Evolutionary conservation across 305 asterid species (phyloP).

Genomic region (Salvia sclarea): DNA sequence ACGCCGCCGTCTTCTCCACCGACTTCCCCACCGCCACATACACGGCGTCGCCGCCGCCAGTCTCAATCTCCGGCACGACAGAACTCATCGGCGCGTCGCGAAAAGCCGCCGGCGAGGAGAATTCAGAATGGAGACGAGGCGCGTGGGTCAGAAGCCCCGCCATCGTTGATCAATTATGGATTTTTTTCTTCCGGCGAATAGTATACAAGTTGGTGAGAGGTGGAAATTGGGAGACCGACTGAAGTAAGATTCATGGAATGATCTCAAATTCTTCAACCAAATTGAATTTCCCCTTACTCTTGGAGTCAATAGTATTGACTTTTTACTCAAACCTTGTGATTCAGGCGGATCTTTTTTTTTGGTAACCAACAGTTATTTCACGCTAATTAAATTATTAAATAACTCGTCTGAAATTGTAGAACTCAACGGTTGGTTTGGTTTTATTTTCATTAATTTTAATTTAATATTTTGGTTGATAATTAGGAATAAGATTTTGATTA

Average conservation of each 20-base stretch:
- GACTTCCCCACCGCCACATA: conserved; percentile 77
- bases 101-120: conserved; percentile 30
- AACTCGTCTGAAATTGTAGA: not conserved
- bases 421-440: not conserved
- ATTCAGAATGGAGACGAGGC: conserved; percentile 32
- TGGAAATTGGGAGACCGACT: conserved; percentile 25
- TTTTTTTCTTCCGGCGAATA: conserved; percentile 15
- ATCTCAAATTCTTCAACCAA: not conserved
- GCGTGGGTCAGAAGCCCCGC: conserved; percentile 38
- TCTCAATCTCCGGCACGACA: conserved; percentile 33
- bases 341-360: not conserved
- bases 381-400: not conserved
- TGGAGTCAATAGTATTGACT: conserved; percentile 34
- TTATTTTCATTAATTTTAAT: too few species aligned
- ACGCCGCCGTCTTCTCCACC: conserved; percentile 51
- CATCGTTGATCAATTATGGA: conserved; percentile 34
- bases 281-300: not conserved
- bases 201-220: conserved; percentile 11
- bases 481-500: too few species aligned
- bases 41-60: conserved; percentile 42
- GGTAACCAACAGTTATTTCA: not conserved
- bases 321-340: not conserved
- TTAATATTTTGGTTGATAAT: too few species aligned
- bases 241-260: conserved; percentile 26
- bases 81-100: conserved; percentile 26